Evolutionary conservation across 768 basidiomycete genomes (phyloP), one percentile per base, ranked within the genome.

Genomic region (Boletus bicolor): DNA sequence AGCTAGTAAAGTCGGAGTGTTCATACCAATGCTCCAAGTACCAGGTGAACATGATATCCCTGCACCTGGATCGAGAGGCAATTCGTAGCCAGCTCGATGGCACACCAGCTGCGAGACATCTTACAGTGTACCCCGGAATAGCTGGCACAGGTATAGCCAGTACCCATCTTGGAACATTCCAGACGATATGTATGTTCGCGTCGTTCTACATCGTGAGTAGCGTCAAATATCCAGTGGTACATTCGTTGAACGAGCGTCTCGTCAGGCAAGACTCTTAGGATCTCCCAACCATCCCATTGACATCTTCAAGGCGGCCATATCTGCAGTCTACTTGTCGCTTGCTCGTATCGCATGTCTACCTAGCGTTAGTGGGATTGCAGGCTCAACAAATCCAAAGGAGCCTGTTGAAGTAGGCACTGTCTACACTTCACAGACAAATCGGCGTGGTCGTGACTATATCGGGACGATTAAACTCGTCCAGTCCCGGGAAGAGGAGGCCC

Each of bases 21-120:
- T 82, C 89, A 1, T 94, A 93, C 64, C 81, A 89, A 62, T 76
- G 73, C 38, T 77, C 82, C 11, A 93, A 93, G 69, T 91, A 87
- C 64, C 86, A 92, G 71, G 84, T 85, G 26, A 89, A 91, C 64
- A 67, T 93, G 45, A 73, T 92, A 41, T 76, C 78, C 1, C 72
- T 81, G 2, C 70, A 76, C 43, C 75, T 93, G 45, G 83, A 87
- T 55, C 73, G 66, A 32, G 66, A 69, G 5, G 76, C 82, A 19
- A 59, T 72, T 7, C 65, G 67, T 48, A 60, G 66, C 19, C 63
- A 58, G 28, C 42, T 42, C 15, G 44, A 55, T 38, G 65, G 62
- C 38, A 56, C 41, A 15, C 53, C 61, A 15, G 41, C 35, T 11
- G 53, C 58, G 24, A 53, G 84, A 43, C 89, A 93, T 66, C 73